Evolutionary conservation across 306 rosid species (phyloP).

Genomic region (Lithocarpus polystachyus): DNA sequence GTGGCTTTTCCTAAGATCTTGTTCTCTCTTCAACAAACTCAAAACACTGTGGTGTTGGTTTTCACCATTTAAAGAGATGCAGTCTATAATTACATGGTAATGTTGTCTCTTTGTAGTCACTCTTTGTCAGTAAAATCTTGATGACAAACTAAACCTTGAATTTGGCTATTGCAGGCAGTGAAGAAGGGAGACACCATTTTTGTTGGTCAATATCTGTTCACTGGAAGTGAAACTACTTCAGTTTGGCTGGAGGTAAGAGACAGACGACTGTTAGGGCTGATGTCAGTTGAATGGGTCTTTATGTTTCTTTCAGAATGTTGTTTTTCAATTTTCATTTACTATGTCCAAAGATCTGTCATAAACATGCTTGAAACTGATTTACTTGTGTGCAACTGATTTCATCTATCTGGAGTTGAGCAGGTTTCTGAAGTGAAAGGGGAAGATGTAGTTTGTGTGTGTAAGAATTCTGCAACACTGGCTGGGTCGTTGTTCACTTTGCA

Average conservation of each 20-base stretch:
- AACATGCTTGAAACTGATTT: neutral
- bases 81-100: neutral
- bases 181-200: slow-evolving; percentile 94
- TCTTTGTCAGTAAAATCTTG: neutral
- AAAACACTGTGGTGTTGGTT: neutral
- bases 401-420: slow-evolving; percentile 44
- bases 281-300: neutral
- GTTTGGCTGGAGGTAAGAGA: slow-evolving; percentile 92
- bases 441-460: slow-evolving; percentile 78
- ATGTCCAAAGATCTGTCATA: neutral
- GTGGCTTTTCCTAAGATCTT: neutral
- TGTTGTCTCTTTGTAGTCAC: neutral
- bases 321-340: neutral
- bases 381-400: slow-evolving; percentile 15
- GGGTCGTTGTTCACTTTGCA: slow-evolving; percentile 94
- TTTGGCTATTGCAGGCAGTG: slow-evolving; percentile 59
- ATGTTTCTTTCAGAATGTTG: neutral
- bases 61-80: neutral
- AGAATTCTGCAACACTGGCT: slow-evolving; percentile 87
- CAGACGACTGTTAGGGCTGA: slow-evolving; percentile 4
- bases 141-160: slow-evolving; percentile 9
- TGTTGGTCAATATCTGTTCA: slow-evolving; percentile 91
- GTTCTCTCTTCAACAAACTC: neutral
- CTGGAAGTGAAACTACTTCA: slow-evolving; percentile 99
- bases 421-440: slow-evolving; percentile 76